A percentile compares a stretch with the other conserved stretches of the same genome.
Conservation (phyloP, 345 rosid species). For the Fremontodendron californicum region DNA sequence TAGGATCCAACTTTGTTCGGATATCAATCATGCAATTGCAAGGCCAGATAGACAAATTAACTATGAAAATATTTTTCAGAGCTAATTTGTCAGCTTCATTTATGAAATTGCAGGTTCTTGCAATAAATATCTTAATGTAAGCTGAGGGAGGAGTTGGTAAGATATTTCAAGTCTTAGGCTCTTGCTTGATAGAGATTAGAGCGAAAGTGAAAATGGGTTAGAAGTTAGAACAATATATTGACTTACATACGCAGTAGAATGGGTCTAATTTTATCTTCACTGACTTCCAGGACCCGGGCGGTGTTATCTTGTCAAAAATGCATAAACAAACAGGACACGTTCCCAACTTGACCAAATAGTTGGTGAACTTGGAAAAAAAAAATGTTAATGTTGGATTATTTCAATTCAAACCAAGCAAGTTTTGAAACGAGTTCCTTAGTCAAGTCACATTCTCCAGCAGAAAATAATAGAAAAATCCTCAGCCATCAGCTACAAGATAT, state of each 20-base stretch:
- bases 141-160: constrained; percentile 2
- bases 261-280: neutral
- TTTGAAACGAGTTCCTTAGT: neutral
- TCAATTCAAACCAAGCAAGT: neutral
- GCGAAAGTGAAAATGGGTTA: neutral
- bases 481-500: too few species aligned
- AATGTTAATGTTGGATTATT: neutral
- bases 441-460: neutral
- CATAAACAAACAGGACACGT: neutral
- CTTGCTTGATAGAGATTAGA: neutral
- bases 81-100: constrained; percentile 12
- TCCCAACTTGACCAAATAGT: neutral
- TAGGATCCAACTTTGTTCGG: neutral
- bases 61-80: neutral
- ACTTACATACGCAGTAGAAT: neutral
- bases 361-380: neutral
- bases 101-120: constrained; percentile 9
- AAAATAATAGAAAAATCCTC: too few species aligned
- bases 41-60: neutral
- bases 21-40: neutral
- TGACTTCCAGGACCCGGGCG: neutral
- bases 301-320: neutral
- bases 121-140: constrained; percentile 12
- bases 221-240: neutral
- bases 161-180: neutral